Evolutionary conservation across 2,329 filamentous ascomycete genomes (phyloP), one percentile per base, ranked within the genome.

Genomic region (Orbilia ellipsospora): DNA sequence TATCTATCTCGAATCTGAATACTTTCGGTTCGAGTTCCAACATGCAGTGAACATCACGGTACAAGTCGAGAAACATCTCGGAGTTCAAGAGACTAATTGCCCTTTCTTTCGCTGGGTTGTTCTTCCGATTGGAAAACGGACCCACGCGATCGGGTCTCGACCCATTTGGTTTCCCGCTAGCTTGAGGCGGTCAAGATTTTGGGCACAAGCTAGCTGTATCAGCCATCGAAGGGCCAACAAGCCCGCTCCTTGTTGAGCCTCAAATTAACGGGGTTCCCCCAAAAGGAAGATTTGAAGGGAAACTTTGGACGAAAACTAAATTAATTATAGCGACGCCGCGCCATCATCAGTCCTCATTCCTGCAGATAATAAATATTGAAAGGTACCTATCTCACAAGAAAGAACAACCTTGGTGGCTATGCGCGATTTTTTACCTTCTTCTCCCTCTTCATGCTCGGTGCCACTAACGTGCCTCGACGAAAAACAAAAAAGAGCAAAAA

Each of bases 71-170:
- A 31, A 18, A 20, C 36, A 8, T 23, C 40, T 48, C 56, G 57
- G 65, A 45, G 48, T 63, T 72, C 44, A 63, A 56, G 18, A 57
- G n/a, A 42, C 60, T 59, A 54, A 51, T 57, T 51, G 31, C 42
- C 31, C 31, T 36, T 36, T 36, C 31, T 36, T 36, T 36, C 31
- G 31, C 31, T 36, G 5, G 31, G 31, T 67, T 55, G 56, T 67
- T 55, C 40, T 61, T 67, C 63, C 63, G 56, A 68, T 68, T 74
- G 62, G 70, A 68, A 74, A 74, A 64, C 15, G 44, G 63, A 74
- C 63, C 70, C 63, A 74, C 52, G 70, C 70, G 40, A 74, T 74
- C 68, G 63, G 70, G 70, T 55, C 57, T 59, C 31, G 70, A 74
- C 57, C 70, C 70, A 68, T 57, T 44, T 20, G 36, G 26, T 66